Evolutionary conservation across 805 yeast species (phyloP).

Genomic region (Wickerhamiella cacticola): DNA sequence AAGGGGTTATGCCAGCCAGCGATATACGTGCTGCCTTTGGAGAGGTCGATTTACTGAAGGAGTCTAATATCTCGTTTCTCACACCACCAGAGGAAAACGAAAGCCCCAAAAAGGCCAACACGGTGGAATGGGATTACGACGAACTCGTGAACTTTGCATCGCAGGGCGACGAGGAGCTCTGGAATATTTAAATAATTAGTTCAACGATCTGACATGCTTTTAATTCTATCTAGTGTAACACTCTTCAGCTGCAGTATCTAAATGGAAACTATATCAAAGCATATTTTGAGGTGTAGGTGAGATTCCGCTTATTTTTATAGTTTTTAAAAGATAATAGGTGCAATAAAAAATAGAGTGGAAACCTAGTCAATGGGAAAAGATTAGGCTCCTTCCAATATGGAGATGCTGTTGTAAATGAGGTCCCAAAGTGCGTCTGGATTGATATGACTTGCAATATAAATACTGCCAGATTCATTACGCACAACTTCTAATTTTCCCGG

Average conservation of each 20-base stretch:
- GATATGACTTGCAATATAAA: constrained; percentile 29
- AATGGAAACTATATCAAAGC: too few species aligned
- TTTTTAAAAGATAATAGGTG: too few species aligned
- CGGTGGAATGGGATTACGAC: constrained; percentile 16
- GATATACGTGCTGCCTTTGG: constrained; percentile 28
- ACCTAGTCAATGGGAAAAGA: neutral
- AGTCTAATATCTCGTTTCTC: constrained; percentile 23
- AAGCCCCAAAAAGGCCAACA: neutral
- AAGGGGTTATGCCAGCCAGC: constrained; percentile 24
- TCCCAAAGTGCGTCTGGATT: constrained; percentile 37
- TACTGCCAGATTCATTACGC: constrained; percentile 7
- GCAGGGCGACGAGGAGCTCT: constrained; percentile 8
- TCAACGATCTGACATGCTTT: too few species aligned
- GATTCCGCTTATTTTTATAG: too few species aligned
- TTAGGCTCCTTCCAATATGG: constrained; percentile 17
- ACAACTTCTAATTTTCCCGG: constrained; percentile 5
- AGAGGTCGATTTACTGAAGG: constrained; percentile 25
- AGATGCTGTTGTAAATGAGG: constrained; percentile 21
- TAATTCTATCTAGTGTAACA: too few species aligned
- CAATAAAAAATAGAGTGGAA: too few species aligned
- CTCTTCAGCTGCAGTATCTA: too few species aligned
- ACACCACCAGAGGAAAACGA: constrained; percentile 23
- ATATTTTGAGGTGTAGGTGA: too few species aligned
- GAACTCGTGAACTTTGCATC: constrained; percentile 14
- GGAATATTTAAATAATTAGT: neutral